Evolutionary conservation across 345 rosid genomes (phyloP), one percentile per base, ranked within the genome.

Genomic region (Gossypioides kirkii): DNA sequence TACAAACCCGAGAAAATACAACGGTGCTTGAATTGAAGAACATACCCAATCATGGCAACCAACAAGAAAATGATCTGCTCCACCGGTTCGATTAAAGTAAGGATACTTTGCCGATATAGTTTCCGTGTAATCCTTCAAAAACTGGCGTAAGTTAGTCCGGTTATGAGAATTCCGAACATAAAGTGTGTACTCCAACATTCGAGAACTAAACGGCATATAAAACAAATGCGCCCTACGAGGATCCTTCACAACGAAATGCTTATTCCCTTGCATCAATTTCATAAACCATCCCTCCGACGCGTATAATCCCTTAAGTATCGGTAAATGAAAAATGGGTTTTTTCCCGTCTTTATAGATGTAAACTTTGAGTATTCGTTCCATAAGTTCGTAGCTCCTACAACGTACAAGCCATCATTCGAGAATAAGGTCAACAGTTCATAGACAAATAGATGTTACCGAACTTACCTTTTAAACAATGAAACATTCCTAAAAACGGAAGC

Each of bases 221-320:
- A 87, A 92, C 53, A 94, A 77, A 80, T 92, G 97, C 69, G 98
- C 99, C 56, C 78, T 90, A 79, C 80, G 83, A 32, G 97, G 97
- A 42, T 95, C 92, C 78, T 92, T 95, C 62, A 89, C 98, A 14
- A 82, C 70, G 75, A 82, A 90, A 64, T 38, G 96, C 76, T 83
- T 90, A 73, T 82, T 90, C 70, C 87, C 89, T 85, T 88, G 92
- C 98, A 92, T 86, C 78, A 92, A 85, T 82, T 92, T 95, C 99
- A 95, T 95, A 77, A 95, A 95, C 99, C 99, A 95, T 65, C 99
- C 99, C 53, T 95, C 99, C 3, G 99, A 95, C 61, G 98, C 99
- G 80, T 95, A 92, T 71, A 95, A 77, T 74, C 99, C 99, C 84
- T 92, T 95, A 20, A 95, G 86, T 84, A 92, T 83, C 5, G 98